Percentiles rank a stretch among this genome's conserved stretches.
Conservation (phyloP, 2,329 filamentous ascomycete species). For the Dothideomycetes sp. region DNA sequence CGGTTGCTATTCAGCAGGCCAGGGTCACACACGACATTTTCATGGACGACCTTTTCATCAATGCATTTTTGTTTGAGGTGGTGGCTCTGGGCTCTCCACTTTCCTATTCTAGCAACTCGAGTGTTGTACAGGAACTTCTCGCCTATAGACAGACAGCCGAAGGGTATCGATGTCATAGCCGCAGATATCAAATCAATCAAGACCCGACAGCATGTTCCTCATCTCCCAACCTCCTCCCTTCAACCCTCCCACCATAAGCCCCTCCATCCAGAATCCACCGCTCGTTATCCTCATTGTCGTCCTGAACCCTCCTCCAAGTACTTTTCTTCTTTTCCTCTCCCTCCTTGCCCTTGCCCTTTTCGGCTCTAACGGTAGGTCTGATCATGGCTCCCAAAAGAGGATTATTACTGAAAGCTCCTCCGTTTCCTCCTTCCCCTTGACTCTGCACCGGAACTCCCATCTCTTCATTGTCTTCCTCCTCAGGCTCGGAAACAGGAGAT, state of each 20-base stretch:
- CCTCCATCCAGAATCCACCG: slow-evolving; percentile 45
- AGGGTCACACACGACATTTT: no score
- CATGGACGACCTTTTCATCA: no score
- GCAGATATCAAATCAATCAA: background rate
- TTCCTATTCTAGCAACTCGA: no score
- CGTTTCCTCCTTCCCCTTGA: slow-evolving; percentile 21
- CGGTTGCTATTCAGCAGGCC: no score
- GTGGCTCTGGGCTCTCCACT: no score
- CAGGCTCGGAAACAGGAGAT: slow-evolving; percentile 41
- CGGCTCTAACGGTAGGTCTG: slow-evolving; percentile 48
- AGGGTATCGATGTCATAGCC: no score
- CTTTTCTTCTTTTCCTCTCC: slow-evolving; percentile 24
- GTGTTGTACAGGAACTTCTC: no score
- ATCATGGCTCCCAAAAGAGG: slow-evolving; percentile 58
- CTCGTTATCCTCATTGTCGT: slow-evolving; percentile 46
- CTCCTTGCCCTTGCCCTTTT: slow-evolving; percentile 43
- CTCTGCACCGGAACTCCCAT: slow-evolving; percentile 25
- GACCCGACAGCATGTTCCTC: slow-evolving; percentile 23
- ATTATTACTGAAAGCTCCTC: slow-evolving; percentile 59
- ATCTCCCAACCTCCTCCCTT: slow-evolving; percentile 19
- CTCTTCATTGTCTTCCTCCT: slow-evolving; percentile 37
- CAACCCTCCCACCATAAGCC: slow-evolving; percentile 33
- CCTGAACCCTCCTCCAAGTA: slow-evolving; percentile 43
- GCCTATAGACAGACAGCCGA: no score
- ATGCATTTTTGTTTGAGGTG: no score